These are phyloP conservation scores for Gamarada debralockiae DNA, from an alignment of 495 filamentous ascomycete species.

Conservation along the genomic window DNA sequence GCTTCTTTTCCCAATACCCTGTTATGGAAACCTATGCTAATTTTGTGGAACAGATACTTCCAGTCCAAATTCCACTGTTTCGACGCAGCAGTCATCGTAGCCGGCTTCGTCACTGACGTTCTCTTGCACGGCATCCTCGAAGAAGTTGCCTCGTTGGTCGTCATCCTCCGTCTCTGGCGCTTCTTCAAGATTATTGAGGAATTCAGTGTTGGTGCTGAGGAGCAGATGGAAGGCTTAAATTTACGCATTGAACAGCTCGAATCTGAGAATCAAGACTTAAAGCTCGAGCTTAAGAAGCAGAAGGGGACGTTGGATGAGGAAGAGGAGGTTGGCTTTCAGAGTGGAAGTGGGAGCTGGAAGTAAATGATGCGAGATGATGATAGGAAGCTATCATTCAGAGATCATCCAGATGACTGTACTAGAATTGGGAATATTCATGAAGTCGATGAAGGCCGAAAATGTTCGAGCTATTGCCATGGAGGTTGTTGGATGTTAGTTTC, in stretches of 20 bases:
- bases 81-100: slow-evolving; percentile 59
- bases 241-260: slow-evolving; percentile 39
- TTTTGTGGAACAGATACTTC: slow-evolving; percentile 47
- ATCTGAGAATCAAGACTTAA: slow-evolving; percentile 41
- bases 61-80: slow-evolving; percentile 57
- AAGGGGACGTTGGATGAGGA: slow-evolving; percentile 23
- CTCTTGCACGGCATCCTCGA: slow-evolving; percentile 51
- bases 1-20: not conserved
- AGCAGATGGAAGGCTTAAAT: slow-evolving; percentile 45
- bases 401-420: no score
- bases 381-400: not conserved
- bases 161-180: slow-evolving; percentile 62
- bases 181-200: slow-evolving; percentile 67
- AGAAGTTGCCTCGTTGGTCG: slow-evolving; percentile 58
- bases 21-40: not conserved
- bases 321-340: slow-evolving; percentile 1
- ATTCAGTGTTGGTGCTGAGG: slow-evolving; percentile 52
- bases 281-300: slow-evolving; percentile 28
- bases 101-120: slow-evolving; percentile 56
- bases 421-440: no score
- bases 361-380: slow-evolving; percentile 1
- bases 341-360: not conserved
- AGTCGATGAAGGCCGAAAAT: no score
- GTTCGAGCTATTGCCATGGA: no score
- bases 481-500: no score